These are phyloP conservation scores for Mallotus repandus DNA, from an alignment of 441 rosid species.

Conservation along the genomic window DNA sequence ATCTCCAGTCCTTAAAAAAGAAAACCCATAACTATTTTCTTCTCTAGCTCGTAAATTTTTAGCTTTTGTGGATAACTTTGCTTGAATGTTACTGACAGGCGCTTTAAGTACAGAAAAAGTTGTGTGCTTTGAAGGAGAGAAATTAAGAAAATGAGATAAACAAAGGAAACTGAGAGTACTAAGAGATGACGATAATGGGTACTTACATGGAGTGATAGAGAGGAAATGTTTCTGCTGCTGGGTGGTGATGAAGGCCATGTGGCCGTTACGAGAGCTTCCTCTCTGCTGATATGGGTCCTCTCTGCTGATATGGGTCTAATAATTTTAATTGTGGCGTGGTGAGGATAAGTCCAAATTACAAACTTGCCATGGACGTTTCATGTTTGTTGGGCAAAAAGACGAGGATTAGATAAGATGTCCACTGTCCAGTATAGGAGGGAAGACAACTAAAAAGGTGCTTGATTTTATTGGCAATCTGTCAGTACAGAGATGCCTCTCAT, in stretches of 20 bases:
- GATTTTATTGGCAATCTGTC: too few species aligned
- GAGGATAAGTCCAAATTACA: constrained; percentile 8
- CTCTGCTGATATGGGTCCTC: background rate
- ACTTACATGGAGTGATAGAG: constrained; percentile 33
- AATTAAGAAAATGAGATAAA: constrained; percentile 20
- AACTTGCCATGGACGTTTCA: background rate
- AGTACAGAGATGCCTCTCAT: too few species aligned
- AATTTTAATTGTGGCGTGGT: background rate
- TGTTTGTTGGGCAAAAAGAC: too few species aligned
- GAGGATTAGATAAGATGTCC: background rate
- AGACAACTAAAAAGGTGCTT: background rate
- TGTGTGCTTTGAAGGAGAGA: constrained; percentile 29
- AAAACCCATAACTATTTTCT: constrained; percentile 24
- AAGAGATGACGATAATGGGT: constrained; percentile 25
- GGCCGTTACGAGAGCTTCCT: constrained; percentile 36
- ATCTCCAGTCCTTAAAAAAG: constrained; percentile 23
- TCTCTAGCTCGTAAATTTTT: constrained; percentile 16
- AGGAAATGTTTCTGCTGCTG: constrained; percentile 28
- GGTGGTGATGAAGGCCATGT: constrained; percentile 48
- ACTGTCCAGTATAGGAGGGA: background rate
- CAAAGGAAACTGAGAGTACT: constrained; percentile 25
- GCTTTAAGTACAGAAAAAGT: constrained; percentile 13
- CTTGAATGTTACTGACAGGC: constrained; percentile 11
- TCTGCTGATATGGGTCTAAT: background rate
- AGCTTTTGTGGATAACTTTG: constrained; percentile 32